Conservation (phyloP, 768 basidiomycete genomes). For the Russula vinacea region DNA sequence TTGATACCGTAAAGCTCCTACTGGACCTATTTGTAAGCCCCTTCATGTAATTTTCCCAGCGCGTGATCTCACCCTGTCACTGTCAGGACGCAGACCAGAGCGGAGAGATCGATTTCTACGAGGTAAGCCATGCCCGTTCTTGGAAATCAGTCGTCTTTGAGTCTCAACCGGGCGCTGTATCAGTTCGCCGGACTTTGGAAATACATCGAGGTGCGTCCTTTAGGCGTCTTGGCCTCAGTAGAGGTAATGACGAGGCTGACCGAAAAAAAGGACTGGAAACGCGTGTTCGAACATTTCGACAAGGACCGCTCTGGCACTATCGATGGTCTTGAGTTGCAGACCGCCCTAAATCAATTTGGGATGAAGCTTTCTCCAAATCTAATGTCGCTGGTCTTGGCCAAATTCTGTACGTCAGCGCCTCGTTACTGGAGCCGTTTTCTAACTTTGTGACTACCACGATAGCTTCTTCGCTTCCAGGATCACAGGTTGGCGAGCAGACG, state of each 20-base stretch:
- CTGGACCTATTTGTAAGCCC: conserved; percentile 75
- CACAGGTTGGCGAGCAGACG: conserved; percentile 43
- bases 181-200: conserved; percentile 78
- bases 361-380: conserved; percentile 67
- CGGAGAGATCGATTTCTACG: conserved; percentile 76
- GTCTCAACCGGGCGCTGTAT: not conserved
- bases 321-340: conserved; percentile 61
- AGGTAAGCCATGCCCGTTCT: conserved; percentile 43
- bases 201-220: conserved; percentile 58
- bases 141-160: conserved; percentile 21
- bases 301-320: conserved; percentile 77
- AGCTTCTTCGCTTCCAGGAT: conserved; percentile 33
- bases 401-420: conserved; percentile 60
- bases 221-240: not conserved
- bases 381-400: conserved; percentile 63
- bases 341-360: conserved; percentile 72
- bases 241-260: not conserved
- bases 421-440: not conserved
- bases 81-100: conserved; percentile 64
- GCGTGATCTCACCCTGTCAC: not conserved
- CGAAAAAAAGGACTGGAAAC: conserved; percentile 63
- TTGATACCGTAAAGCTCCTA: conserved; percentile 84
- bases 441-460: conserved; percentile 17
- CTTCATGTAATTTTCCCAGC: not conserved
- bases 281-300: conserved; percentile 79